A percentile compares a stretch with the other conserved stretches of the same genome.
Conservation (phyloP, 1,139 yeast genomes). For the Zygoascus sp. region DNA sequence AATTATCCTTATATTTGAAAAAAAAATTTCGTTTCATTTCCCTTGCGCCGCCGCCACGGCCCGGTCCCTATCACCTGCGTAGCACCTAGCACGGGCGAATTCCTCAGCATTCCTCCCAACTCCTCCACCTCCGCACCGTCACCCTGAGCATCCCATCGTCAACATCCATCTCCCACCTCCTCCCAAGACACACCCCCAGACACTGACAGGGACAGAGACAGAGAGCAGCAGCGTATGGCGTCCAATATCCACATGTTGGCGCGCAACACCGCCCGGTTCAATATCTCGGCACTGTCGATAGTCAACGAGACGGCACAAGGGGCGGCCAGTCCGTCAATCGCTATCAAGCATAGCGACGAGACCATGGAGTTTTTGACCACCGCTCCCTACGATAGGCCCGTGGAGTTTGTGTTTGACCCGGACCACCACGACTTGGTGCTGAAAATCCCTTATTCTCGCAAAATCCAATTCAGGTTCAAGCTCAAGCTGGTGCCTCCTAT, state of each 20-base stretch:
- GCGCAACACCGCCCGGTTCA: conserved; percentile 4
- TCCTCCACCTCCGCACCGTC: not conserved
- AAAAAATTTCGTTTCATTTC: not conserved
- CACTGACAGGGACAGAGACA: too few species aligned
- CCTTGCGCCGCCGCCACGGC: not conserved
- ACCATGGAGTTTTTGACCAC: conserved; percentile 4
- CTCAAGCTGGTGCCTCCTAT: conserved; percentile 22
- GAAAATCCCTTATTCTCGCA: conserved; percentile 22
- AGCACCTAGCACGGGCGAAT: not conserved
- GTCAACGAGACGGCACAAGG: not conserved
- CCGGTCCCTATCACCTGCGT: not conserved
- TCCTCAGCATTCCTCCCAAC: not conserved
- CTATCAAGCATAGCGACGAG: conserved; percentile 2
- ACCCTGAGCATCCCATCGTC: not conserved
- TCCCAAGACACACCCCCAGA: too few species aligned
- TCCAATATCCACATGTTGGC: not conserved
- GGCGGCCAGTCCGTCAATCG: not conserved
- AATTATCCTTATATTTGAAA: too few species aligned
- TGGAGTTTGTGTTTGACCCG: conserved; percentile 16
- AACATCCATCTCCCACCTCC: not conserved
- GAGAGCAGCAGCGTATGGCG: too few species aligned
- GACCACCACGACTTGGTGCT: conserved; percentile 18
- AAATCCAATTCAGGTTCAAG: conserved; percentile 20
- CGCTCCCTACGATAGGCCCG: conserved; percentile 3
- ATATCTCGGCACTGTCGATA: conserved; percentile 3